Conservation (phyloP, 768 basidiomycete species). For the Mycena galericulata region DNA sequence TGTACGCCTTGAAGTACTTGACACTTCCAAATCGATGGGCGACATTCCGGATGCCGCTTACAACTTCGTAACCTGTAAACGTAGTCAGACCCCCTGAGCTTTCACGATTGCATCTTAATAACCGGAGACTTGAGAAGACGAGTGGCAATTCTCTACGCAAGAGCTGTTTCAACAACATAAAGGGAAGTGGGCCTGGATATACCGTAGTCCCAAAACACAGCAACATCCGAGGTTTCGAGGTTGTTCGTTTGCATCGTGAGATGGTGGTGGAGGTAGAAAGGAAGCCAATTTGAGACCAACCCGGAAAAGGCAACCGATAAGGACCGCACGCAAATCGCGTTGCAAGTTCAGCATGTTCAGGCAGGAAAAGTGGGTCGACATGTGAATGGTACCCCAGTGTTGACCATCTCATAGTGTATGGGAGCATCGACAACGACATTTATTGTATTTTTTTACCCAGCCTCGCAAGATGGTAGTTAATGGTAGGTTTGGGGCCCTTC, state of each 20-base stretch:
- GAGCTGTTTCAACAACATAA: background rate
- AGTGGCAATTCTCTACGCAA: constrained; percentile 56
- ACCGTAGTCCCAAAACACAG: constrained; percentile 60
- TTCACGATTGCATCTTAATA: background rate
- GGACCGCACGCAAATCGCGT: constrained; percentile 4
- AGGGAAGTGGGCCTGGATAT: background rate
- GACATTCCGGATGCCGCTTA: constrained; percentile 57
- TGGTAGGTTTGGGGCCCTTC: constrained; percentile 78
- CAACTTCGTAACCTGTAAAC: constrained; percentile 53
- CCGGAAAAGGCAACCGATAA: constrained; percentile 3
- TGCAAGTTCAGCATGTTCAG: background rate
- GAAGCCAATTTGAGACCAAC: constrained; percentile 12
- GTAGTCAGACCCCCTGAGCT: constrained; percentile 29
- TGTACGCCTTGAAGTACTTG: constrained; percentile 67
- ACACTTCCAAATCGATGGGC: constrained; percentile 64
- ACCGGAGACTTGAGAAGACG: constrained; percentile 48
- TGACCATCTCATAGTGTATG: no score
- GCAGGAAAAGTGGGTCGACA: no score
- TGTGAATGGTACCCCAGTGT: background rate
- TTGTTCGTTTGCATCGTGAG: constrained; percentile 47
- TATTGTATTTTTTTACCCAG: constrained; percentile 81
- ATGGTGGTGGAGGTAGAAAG: constrained; percentile 27
- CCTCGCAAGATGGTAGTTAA: constrained; percentile 92
- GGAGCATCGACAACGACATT: constrained; percentile 43
- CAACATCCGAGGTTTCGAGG: constrained; percentile 44